Percentiles rank a stretch among this genome's conserved stretches.
Evolutionary conservation across 2,329 filamentous ascomycete species (phyloP).

Genomic region (Pezicula radicicola): DNA sequence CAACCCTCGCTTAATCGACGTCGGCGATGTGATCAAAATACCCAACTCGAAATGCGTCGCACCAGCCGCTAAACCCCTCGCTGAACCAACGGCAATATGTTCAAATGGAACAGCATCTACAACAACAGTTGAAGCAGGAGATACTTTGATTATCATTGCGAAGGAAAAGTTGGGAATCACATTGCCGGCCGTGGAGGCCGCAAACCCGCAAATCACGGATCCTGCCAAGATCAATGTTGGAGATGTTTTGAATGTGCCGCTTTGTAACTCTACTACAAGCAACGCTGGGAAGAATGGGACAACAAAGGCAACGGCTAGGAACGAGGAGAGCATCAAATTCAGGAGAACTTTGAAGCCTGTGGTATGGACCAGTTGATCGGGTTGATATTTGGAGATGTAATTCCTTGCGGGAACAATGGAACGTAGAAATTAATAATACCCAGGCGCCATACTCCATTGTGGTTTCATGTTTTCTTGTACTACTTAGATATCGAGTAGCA

Average conservation of each 20-base stretch:
- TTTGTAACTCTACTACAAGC: conserved; percentile 1
- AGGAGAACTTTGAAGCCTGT: no score
- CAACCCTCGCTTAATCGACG: conserved; percentile 8
- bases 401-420: no score
- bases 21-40: conserved; percentile 10
- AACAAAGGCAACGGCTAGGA: not conserved
- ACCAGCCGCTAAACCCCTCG: not conserved
- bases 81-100: conserved; percentile 9
- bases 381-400: no score
- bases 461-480: no score
- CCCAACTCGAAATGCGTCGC: conserved; percentile 9
- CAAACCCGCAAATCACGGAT: conserved; percentile 10
- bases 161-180: conserved; percentile 14
- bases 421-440: no score
- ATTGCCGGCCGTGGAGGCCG: conserved; percentile 7
- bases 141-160: conserved; percentile 13
- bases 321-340: no score
- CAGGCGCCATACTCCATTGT: no score
- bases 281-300: not conserved
- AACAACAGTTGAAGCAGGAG: conserved; percentile 5
- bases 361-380: no score
- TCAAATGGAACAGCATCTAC: conserved; percentile 6
- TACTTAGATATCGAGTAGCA: no score
- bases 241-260: conserved; percentile 10
- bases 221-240: conserved; percentile 6